Base-by-base conservation (phyloP, 164 flowering plant species). In the Stephania japonica region DNA sequence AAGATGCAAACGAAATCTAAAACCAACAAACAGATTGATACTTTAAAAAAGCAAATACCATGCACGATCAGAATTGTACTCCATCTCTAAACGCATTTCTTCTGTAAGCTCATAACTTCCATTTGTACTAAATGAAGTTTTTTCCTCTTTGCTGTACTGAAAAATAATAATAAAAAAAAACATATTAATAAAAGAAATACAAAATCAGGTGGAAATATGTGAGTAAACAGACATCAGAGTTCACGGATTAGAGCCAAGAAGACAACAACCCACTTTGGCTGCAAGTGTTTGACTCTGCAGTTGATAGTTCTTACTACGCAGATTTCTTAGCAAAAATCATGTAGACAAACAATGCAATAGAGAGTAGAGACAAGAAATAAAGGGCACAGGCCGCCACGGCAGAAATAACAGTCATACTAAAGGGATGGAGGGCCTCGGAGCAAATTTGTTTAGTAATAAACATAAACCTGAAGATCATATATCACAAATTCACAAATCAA, bases 1-100 rank as follows among this genome's bases (percentile, higher is more conserved):
- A 25, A 8, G 16, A 67, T 7, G n/a, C 11, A 9, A 13, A 42
- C 1, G 16, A 59, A 56, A 19, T 8, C 49, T 11, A 41, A 32
- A 6, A 32, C 9, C 42, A 38, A 50, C 50, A 21, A 49, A 65
- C 26, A 2, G 25, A 65, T 42, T 2, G 18, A 59, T 16, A 66
- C 23, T 16, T 70, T 19, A 32, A 16, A 23, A 41, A 4, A 21
- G 18, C 72, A 53, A 72, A 75, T 91, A 93, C 99, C 99, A 95
- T 73, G 98, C 92, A 67, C 94, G 97, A 74, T 95, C 99, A 69
- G 97, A 79, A 82, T 89, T 80, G 75, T 95, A 91, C 56, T 95
- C 98, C 97, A 95, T 93, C 89, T 95, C 97, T 44, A 82, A 43
- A 24, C 91, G 93, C 97, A 90, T 88, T 67, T 75, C 79, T 82